Evolutionary conservation across 108 stramenopile genomes (phyloP), one percentile per base, ranked within the genome.

Genomic region (Cylindrotheca fusiformis): DNA sequence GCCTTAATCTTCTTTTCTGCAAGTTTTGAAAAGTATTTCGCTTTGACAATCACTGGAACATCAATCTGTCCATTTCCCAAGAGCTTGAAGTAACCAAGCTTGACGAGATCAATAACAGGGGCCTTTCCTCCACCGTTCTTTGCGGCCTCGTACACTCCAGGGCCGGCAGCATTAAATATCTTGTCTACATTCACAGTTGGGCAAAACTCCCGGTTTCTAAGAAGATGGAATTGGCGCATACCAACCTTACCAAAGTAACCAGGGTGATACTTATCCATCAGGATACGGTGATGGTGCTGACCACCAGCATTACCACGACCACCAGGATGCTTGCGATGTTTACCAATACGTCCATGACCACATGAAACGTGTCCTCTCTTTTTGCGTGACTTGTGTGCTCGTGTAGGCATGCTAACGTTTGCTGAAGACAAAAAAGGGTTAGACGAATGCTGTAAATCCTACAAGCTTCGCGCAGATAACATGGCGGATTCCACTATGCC

Each of bases 211-310:
- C 95, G 74, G 87, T 98, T 97, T 70, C 88, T 85, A 79, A 96
- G 74, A 53, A 88, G 21, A 71, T 99, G 99, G 77, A 96, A 99
- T 44, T 95, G 97, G 57, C 98, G 90, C 97, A 99, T 98, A 86
- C 98, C 98, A 56, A 99, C 97, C 92, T 98, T 99, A 73, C 99
- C 97, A 78, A 99, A 99, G 86, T 99, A 98, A 84, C 98, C 98
- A 67, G 98, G 98, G 80, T 99, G 98, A 77, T 86, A 99, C 79
- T 99, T 97, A 82, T 99, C 99, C 69, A 99, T 87, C 36, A 98
- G 82, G 71, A 88, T 97, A 28, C 99, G 93, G 94, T 98, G 97
- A 79, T 99, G 99, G 68, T 99, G 99, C 76, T 98, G 97, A 63
- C 99, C 99, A 80, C 99, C 99, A 41, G 99, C 99, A 79, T 99